Conservation (phyloP, 306 rosid species). For the Carpinus viminea region DNA sequence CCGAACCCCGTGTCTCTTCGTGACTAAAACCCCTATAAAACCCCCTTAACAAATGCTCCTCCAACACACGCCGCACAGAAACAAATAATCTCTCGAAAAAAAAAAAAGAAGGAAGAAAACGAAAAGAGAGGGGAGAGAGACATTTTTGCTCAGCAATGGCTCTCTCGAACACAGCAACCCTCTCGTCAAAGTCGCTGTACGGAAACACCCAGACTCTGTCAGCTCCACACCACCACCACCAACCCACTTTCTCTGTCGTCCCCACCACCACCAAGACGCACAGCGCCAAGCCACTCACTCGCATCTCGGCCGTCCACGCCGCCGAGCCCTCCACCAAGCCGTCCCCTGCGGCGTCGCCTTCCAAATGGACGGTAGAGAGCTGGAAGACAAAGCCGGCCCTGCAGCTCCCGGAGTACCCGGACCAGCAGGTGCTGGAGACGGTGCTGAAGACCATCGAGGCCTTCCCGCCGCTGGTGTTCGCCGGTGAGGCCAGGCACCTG, state of each 20-base stretch:
- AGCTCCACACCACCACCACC: conserved; percentile 42
- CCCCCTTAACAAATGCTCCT: not conserved
- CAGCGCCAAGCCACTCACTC: conserved; percentile 26
- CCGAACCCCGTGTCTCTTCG: not conserved
- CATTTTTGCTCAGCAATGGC: conserved; percentile 40
- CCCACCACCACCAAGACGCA: conserved; percentile 31
- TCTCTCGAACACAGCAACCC: conserved; percentile 42
- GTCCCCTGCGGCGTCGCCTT: not conserved
- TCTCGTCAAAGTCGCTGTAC: conserved; percentile 52
- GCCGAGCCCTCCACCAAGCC: conserved; percentile 36
- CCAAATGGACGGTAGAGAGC: conserved; percentile 58
- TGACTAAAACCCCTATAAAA: conserved; percentile 11
- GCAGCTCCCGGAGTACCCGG: conserved; percentile 73
- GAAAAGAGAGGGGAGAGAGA: not conserved
- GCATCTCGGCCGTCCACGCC: conserved; percentile 62
- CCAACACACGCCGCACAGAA: too few species aligned
- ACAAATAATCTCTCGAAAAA: not conserved
- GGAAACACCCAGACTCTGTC: conserved; percentile 27
- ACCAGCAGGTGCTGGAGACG: conserved; percentile 45
- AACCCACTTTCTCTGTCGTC: conserved; percentile 36
- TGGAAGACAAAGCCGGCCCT: conserved; percentile 61
- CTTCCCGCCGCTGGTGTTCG: conserved; percentile 76
- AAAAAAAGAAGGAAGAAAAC: not conserved
- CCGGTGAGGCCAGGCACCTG: conserved; percentile 71
- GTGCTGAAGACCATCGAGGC: conserved; percentile 58